Evolutionary conservation across 2,329 filamentous ascomycete species (phyloP), one percentile per base, ranked within the genome.

Genomic region (Aspergillus melleus): DNA sequence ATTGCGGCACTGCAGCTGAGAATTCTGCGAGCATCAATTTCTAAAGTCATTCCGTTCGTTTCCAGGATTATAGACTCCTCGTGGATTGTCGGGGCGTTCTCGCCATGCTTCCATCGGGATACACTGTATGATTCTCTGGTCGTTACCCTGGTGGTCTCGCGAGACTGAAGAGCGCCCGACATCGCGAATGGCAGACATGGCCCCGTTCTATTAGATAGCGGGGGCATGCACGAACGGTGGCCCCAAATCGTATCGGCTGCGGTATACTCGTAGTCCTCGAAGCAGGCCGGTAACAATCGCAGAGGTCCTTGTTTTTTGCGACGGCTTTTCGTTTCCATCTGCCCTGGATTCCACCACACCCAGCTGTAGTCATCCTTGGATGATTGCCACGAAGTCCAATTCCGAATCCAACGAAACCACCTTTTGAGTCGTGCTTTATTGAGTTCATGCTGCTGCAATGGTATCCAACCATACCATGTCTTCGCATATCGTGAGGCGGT

Each of bases 381-480:
- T 4, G 75, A 71, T 51, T 69, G 70, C 76, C 76, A 78, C 4
- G 70, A 60, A 5, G 71, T 64, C 66, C 66, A 73, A 6, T 68
- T 55, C 50, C 66, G 59, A 10, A 76, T 19, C 47, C 57, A 66
- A 2, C 46, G 55, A 6, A 70, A 66, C 0, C 58, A 61, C 11
- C 61, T 64, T 16, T 63, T 64, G 30, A 72, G 61, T 4, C 64
- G 42, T 8, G 60, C 30, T 57, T 73, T 76, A 30, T 70, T 70
- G 8, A 64, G 60, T 47, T 76, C 65, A 26, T 76, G 71, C 6
- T 62, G 68, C n/a, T 72, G 60, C 12, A 70, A 54, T 2, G 72
- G 65, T 14, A 78, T 67, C 77, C 77, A 79, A 36, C 76, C 77
- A 59, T 79, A 77, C 76, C 77, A 79, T 12, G 76, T 77, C 47